phyloP scores from a whole-genome alignment of 208 protist species.

The Trypanosoma cruzi region DNA sequence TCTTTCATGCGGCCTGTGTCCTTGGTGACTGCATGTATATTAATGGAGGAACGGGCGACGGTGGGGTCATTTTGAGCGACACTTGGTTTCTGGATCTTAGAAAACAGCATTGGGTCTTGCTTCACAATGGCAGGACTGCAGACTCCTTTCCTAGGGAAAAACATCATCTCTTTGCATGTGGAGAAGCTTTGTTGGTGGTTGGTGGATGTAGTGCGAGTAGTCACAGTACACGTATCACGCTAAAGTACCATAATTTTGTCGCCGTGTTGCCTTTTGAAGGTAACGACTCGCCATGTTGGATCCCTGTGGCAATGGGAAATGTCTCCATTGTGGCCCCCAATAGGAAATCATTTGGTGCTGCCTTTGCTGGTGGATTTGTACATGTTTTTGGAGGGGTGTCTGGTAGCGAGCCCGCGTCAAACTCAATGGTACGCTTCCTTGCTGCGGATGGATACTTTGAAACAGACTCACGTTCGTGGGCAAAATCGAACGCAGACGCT shows the following conservation, averaged over 20 bases:
- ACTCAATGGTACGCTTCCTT: conserved; percentile 77
- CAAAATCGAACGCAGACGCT: conserved; percentile 27
- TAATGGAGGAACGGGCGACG: conserved; percentile 55
- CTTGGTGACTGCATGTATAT: conserved; percentile 66
- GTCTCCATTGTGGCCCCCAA: conserved; percentile 58
- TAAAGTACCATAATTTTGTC: conserved; percentile 75
- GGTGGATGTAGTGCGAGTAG: conserved; percentile 63
- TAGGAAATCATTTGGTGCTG: conserved; percentile 70
- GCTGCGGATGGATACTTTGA: conserved; percentile 79
- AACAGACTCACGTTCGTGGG: conserved; percentile 29
- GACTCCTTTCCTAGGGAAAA: conserved; percentile 67
- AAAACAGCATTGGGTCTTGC: conserved; percentile 45
- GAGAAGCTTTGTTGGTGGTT: conserved; percentile 69
- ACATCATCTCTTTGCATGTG: conserved; percentile 72
- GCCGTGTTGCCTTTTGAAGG: conserved; percentile 55
- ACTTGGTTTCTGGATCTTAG: conserved; percentile 73
- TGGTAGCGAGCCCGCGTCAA: conserved; percentile 66
- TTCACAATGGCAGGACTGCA: conserved; percentile 61
- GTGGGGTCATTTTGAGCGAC: conserved; percentile 44
- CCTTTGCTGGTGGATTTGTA: conserved; percentile 80
- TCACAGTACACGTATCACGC: conserved; percentile 39
- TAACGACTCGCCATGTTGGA: conserved; percentile 56
- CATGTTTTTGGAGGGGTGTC: conserved; percentile 81
- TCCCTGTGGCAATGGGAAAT: conserved; percentile 83
- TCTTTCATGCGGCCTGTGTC: conserved; percentile 68